Evolutionary conservation across 2,329 filamentous ascomycete genomes (phyloP).

Genomic region (Curvularia lunata): DNA sequence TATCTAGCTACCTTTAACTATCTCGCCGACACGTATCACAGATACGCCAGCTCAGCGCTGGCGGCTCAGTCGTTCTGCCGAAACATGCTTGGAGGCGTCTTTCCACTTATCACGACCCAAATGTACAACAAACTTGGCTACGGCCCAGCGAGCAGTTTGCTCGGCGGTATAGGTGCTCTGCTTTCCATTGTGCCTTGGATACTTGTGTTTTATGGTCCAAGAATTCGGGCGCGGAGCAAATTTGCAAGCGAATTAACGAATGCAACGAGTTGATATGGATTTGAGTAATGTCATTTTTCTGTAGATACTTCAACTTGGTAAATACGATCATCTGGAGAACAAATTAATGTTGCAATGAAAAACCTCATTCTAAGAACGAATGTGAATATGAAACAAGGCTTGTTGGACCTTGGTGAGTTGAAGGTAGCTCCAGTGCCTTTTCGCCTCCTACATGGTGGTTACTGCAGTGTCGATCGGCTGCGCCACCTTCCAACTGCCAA

Average conservation of each 20-base stretch:
- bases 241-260: slow-evolving; percentile 64
- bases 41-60: slow-evolving; percentile 82
- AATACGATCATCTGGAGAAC: not conserved
- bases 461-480: not conserved
- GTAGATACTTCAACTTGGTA: slow-evolving; percentile 7
- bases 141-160: slow-evolving; percentile 71
- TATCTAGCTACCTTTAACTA: slow-evolving; percentile 88
- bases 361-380: not conserved
- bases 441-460: no score
- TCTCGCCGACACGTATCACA: slow-evolving; percentile 84
- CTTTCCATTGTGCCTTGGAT: slow-evolving; percentile 89
- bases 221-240: slow-evolving; percentile 75
- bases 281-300: not conserved
- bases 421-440: no score
- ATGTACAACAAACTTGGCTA: slow-evolving; percentile 78
- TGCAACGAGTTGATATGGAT: slow-evolving; percentile 3
- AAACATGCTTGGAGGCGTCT: slow-evolving; percentile 80
- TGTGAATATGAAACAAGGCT: not conserved
- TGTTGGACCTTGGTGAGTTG: not conserved
- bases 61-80: slow-evolving; percentile 87
- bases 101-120: slow-evolving; percentile 75
- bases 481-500: not conserved
- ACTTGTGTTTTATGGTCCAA: slow-evolving; percentile 77
- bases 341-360: no score
- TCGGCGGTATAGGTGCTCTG: slow-evolving; percentile 72